Conservation (phyloP, 768 basidiomycete species). For the Lactifluus pinguis region DNA sequence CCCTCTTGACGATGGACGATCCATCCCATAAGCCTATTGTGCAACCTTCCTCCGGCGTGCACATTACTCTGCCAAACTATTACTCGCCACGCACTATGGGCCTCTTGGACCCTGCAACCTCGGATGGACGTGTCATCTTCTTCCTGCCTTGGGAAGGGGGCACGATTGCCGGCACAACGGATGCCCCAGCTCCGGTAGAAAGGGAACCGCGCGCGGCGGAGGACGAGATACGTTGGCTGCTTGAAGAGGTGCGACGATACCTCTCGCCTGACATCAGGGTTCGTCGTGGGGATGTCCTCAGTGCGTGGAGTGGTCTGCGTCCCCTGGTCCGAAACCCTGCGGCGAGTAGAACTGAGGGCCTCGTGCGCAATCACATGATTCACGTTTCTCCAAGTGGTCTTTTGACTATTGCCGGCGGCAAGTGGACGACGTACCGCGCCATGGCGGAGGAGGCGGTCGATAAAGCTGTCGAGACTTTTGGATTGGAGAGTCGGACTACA, state of each 20-base stretch:
- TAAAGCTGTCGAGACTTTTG: constrained; percentile 71
- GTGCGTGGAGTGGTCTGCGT: constrained; percentile 89
- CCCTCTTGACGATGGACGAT: constrained; percentile 74
- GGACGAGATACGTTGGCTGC: constrained; percentile 94
- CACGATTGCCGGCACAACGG: constrained; percentile 96
- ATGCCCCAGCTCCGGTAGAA: constrained; percentile 64
- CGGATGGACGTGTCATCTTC: constrained; percentile 96
- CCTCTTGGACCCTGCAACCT: constrained; percentile 88
- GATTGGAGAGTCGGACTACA: constrained; percentile 43
- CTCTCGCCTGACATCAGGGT: constrained; percentile 90
- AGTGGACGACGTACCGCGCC: constrained; percentile 96
- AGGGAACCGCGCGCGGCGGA: constrained; percentile 76
- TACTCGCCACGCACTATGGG: constrained; percentile 95
- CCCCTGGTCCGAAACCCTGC: constrained; percentile 81
- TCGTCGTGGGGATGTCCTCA: constrained; percentile 87
- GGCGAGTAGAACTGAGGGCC: constrained; percentile 67
- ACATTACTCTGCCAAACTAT: constrained; percentile 95
- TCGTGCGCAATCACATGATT: constrained; percentile 93
- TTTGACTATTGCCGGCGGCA: constrained; percentile 92
- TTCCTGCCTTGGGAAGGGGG: constrained; percentile 99
- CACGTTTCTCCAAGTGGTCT: constrained; percentile 72
- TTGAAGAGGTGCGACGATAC: constrained; percentile 87
- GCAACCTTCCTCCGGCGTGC: constrained; percentile 85
- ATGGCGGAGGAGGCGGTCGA: constrained; percentile 97
- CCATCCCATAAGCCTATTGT: constrained; percentile 77